phyloP scores from a whole-genome alignment of 2,329 filamentous ascomycete species.

The Lachnellula cervina region DNA sequence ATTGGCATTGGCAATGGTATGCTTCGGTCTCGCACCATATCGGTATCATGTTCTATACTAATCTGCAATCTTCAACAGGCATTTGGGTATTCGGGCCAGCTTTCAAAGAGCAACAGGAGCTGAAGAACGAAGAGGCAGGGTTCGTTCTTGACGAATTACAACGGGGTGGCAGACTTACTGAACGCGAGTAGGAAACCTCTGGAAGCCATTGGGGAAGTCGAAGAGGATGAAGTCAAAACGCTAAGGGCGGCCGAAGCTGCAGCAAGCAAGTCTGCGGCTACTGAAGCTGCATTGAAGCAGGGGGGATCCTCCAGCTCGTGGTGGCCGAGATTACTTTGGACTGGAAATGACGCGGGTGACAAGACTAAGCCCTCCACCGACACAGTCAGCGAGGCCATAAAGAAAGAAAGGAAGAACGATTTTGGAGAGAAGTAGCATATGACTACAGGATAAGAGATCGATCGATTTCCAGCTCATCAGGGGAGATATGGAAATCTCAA shows the following conservation, averaged over 20 bases:
- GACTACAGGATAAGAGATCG: not conserved
- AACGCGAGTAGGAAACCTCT: conserved; percentile 15
- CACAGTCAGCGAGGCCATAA: not conserved
- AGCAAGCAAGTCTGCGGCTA: conserved; percentile 18
- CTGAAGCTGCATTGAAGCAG: conserved; percentile 14
- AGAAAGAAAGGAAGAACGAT: not conserved
- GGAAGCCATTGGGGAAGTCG: conserved; percentile 7
- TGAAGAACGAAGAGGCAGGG: conserved; percentile 18
- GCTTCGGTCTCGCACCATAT: not conserved
- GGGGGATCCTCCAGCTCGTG: conserved; percentile 16
- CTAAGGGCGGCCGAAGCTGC: conserved; percentile 18
- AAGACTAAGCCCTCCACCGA: not conserved
- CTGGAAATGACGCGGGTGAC: not conserved
- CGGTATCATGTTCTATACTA: not conserved
- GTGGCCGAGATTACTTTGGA: conserved; percentile 22
- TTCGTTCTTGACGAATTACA: conserved; percentile 1
- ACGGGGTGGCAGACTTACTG: conserved; percentile 1
- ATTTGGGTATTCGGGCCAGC: conserved; percentile 29
- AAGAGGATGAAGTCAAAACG: conserved; percentile 8
- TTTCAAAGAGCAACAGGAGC: conserved; percentile 26
- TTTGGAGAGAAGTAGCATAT: not conserved
- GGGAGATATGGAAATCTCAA: no score
- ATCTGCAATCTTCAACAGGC: conserved; percentile 11
- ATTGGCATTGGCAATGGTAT: conserved; percentile 31
- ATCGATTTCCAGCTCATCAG: no score